Conservation (phyloP, 306 rosid species). For the Senna siamea region DNA sequence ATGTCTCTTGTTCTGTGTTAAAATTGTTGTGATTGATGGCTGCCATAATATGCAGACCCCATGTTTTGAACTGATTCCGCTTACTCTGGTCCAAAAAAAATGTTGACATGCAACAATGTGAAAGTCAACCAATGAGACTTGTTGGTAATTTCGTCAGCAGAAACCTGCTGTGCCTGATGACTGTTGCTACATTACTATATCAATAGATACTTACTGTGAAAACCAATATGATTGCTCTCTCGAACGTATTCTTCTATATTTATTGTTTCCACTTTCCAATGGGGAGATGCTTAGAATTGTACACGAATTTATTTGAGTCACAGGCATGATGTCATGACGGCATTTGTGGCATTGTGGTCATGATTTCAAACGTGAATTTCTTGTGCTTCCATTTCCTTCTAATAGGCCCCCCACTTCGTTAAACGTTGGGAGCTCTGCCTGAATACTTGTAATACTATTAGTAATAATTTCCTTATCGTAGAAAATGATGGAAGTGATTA, state of each 20-base stretch:
- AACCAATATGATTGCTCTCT: conserved; percentile 8
- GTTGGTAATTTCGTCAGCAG: conserved; percentile 41
- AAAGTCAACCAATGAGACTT: conserved; percentile 48
- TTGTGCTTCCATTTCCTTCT: not conserved
- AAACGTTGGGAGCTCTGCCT: too few species aligned
- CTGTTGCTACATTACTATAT: conserved; percentile 39
- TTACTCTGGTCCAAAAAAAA: conserved; percentile 38
- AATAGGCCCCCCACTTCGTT: too few species aligned
- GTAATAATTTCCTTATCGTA: too few species aligned
- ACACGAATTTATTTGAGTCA: conserved; percentile 19
- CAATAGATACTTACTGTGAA: conserved; percentile 36
- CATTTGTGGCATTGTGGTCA: too few species aligned
- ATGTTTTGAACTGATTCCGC: conserved; percentile 45
- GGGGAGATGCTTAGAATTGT: not conserved
- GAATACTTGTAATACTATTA: too few species aligned
- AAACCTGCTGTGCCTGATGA: conserved; percentile 40
- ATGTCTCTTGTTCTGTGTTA: conserved; percentile 44
- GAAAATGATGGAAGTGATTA: too few species aligned
- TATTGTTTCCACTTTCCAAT: conserved; percentile 4
- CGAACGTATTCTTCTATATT: conserved; percentile 16
- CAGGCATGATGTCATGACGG: too few species aligned
- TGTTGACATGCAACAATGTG: conserved; percentile 50
- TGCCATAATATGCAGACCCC: conserved; percentile 44
- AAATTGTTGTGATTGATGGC: conserved; percentile 45
- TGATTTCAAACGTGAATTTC: too few species aligned